Conservation (phyloP, 108 stramenopile species). For the Parietichytrium sp. region DNA sequence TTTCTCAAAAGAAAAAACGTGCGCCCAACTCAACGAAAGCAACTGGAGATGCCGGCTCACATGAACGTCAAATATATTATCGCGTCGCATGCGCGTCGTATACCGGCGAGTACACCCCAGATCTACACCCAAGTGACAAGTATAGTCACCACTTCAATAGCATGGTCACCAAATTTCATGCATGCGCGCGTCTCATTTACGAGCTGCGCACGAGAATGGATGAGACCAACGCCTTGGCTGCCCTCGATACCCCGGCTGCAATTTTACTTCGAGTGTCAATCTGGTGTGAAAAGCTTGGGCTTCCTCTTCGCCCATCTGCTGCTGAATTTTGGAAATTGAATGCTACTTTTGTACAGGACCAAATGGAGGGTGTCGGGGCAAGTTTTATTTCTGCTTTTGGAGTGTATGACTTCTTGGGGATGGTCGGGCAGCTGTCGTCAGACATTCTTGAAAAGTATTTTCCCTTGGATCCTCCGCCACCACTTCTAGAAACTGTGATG, state of each 20-base stretch:
- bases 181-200: constrained; percentile 15
- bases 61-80: neutral
- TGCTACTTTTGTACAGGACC: neutral
- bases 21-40: neutral
- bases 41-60: neutral
- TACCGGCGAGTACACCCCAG: neutral
- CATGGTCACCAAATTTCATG: neutral
- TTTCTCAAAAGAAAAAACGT: neutral
- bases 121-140: neutral
- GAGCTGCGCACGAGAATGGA: neutral
- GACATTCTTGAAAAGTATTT: no score
- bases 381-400: neutral
- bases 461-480: no score
- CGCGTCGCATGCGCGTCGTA: constrained; percentile 19
- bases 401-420: neutral
- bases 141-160: neutral
- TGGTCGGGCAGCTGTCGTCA: no score
- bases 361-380: neutral
- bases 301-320: neutral
- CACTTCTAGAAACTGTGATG: no score
- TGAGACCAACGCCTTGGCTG: neutral
- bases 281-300: neutral
- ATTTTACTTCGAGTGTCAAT: neutral
- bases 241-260: neutral
- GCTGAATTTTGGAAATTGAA: neutral